A percentile compares a stretch with the other conserved stretches of the same genome.
Conservation (phyloP, 75 land plant genomes). For the Adiantum capillusveneris region DNA sequence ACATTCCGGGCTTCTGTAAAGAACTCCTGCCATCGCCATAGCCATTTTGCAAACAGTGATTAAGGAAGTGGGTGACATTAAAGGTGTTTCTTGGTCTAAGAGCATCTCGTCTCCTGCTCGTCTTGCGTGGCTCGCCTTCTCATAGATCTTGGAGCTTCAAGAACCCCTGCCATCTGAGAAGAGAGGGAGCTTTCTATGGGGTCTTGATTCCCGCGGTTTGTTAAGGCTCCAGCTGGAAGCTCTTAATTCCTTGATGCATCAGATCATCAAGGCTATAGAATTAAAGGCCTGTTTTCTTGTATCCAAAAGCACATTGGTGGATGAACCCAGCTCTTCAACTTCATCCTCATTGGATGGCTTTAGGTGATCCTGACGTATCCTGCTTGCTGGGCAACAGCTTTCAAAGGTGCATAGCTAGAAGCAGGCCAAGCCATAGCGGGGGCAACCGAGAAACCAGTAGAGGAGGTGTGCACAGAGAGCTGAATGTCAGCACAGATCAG, state of each 20-base stretch:
- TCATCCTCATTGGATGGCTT: too few species aligned
- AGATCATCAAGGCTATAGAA: not conserved
- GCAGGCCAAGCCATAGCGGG: too few species aligned
- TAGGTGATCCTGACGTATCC: too few species aligned
- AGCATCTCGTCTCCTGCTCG: slow-evolving; percentile 61
- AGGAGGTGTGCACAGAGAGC: too few species aligned
- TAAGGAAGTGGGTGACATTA: slow-evolving; percentile 37
- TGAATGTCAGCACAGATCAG: too few species aligned
- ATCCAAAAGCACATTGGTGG: too few species aligned
- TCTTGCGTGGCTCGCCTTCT: slow-evolving; percentile 53
- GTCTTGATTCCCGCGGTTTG: slow-evolving; percentile 16
- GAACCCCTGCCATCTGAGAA: slow-evolving; percentile 8
- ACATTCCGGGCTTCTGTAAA: slow-evolving; percentile 61
- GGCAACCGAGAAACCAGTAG: too few species aligned
- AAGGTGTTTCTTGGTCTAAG: slow-evolving; percentile 47
- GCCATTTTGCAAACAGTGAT: slow-evolving; percentile 58
- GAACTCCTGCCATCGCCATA: slow-evolving; percentile 48
- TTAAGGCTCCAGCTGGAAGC: slow-evolving; percentile 41
- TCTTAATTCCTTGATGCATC: slow-evolving; percentile 34
- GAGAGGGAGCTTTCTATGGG: slow-evolving; percentile 7
- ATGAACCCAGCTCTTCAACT: too few species aligned
- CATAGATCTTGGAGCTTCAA: slow-evolving; percentile 43
- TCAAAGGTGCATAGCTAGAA: too few species aligned
- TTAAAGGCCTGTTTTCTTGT: not conserved
- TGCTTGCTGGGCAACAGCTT: too few species aligned